phyloP scores from a whole-genome alignment of 2,329 filamentous ascomycete species.

The Pochonia chlamydosporia region DNA sequence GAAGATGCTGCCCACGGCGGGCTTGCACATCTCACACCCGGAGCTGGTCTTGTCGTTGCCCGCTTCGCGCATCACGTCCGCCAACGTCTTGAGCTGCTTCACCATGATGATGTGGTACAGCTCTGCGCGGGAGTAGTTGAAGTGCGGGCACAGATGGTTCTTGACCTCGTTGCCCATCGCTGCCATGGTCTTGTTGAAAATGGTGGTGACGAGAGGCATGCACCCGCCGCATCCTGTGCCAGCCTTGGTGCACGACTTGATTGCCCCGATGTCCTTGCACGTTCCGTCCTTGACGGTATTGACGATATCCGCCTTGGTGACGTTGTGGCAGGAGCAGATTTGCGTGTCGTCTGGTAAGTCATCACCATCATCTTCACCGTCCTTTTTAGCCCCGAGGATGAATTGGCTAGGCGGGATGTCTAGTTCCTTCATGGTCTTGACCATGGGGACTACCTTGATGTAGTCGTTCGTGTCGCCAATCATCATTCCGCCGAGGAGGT shows the following conservation, averaged over 20 bases:
- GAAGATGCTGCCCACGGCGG: conserved; percentile 73
- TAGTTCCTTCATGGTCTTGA: conserved; percentile 74
- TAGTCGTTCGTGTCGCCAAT: conserved; percentile 90
- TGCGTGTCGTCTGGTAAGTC: conserved; percentile 82
- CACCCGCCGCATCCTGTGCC: conserved; percentile 88
- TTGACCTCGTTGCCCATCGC: conserved; percentile 82
- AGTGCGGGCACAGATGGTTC: conserved; percentile 81
- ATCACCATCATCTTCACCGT: conserved; percentile 61
- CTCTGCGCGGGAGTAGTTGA: conserved; percentile 76
- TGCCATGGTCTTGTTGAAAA: conserved; percentile 85
- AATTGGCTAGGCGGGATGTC: conserved; percentile 76
- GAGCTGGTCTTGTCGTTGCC: conserved; percentile 67
- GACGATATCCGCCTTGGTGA: conserved; percentile 76
- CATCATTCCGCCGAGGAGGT: conserved; percentile 94
- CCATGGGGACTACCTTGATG: conserved; percentile 80
- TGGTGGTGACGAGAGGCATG: conserved; percentile 79
- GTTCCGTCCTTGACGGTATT: conserved; percentile 67
- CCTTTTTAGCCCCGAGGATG: conserved; percentile 69
- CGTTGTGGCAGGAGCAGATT: conserved; percentile 90
- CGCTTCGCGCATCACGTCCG: conserved; percentile 70
- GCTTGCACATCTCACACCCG: conserved; percentile 85
- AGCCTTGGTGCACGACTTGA: conserved; percentile 88
- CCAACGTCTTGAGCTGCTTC: conserved; percentile 67
- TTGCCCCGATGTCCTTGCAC: conserved; percentile 74
- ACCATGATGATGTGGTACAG: conserved; percentile 87